Percentiles rank a stretch among this genome's conserved stretches.
Evolutionary conservation across 345 rosid species (phyloP).

Genomic region (Salix dunnii): DNA sequence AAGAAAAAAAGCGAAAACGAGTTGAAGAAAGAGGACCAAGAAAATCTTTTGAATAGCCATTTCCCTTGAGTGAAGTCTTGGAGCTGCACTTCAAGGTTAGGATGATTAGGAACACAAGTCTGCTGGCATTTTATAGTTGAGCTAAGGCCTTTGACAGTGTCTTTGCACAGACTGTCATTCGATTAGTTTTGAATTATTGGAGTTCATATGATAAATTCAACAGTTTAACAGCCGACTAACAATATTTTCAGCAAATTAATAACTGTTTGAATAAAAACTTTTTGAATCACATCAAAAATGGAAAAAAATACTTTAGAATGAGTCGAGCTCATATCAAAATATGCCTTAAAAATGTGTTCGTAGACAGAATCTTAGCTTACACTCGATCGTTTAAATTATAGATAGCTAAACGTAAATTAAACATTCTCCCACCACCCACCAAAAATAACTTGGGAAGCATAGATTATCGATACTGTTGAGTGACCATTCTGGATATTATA

Average conservation of each 20-base stretch:
- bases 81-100: background rate
- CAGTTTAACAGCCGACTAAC: constrained; percentile 11
- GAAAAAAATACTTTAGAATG: background rate
- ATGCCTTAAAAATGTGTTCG: background rate
- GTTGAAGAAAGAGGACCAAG: constrained; percentile 26
- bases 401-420: background rate
- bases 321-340: background rate
- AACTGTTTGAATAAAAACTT: background rate
- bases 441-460: background rate
- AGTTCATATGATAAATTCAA: constrained; percentile 8
- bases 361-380: background rate
- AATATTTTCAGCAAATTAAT: background rate
- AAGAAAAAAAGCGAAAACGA: constrained; percentile 28
- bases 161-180: constrained; percentile 17
- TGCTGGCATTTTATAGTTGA: constrained; percentile 30
- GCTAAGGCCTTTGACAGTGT: constrained; percentile 19
- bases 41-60: constrained; percentile 46
- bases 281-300: background rate
- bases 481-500: background rate
- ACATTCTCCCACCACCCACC: background rate
- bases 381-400: background rate
- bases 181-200: background rate
- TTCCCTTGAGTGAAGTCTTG: constrained; percentile 3
- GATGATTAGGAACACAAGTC: background rate
- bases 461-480: background rate